Percentiles rank a stretch among this genome's conserved stretches.
Evolutionary conservation across 1,284 basidiomycete genomes (phyloP).

Genomic region (Leccinum ponderosum): DNA sequence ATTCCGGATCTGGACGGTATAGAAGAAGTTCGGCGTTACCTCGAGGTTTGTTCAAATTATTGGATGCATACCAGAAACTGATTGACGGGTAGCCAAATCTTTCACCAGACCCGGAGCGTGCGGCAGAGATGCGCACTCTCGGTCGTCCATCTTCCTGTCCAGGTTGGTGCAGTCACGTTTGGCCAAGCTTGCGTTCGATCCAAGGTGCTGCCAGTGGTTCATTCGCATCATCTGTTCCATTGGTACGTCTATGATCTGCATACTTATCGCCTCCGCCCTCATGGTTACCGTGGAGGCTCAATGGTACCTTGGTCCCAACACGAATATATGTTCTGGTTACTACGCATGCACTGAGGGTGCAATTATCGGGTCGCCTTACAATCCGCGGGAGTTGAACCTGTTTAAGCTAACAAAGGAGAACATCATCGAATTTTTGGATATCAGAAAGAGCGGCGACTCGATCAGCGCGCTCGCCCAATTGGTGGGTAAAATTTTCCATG

Average conservation of each 20-base stretch:
- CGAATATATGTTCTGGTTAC: neutral
- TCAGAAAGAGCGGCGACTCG: conserved; percentile 4
- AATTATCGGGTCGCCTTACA: conserved; percentile 12
- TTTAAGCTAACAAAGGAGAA: conserved; percentile 4
- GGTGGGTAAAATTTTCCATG: conserved; percentile 5
- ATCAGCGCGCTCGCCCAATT: conserved; percentile 5
- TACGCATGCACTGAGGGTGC: conserved; percentile 8
- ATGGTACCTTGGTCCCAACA: conserved; percentile 14
- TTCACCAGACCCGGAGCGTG: conserved; percentile 18
- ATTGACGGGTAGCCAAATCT: conserved; percentile 10
- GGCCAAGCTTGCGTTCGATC: conserved; percentile 15
- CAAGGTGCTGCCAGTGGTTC: conserved; percentile 7
- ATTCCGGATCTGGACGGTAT: conserved; percentile 14
- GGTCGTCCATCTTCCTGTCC: conserved; percentile 18
- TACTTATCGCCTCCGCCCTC: neutral
- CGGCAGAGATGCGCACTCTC: conserved; percentile 17
- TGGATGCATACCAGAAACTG: neutral
- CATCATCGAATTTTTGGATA: conserved; percentile 21
- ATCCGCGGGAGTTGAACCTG: conserved; percentile 7
- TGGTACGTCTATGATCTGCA: conserved; percentile 4
- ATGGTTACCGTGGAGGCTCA: conserved; percentile 1
- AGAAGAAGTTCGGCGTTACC: conserved; percentile 9
- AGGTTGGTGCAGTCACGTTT: conserved; percentile 18
- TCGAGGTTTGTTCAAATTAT: conserved; percentile 7
- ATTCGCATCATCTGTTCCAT: conserved; percentile 11